Percentiles rank a stretch among this genome's conserved stretches.
Evolutionary conservation across 768 basidiomycete genomes (phyloP).

Genomic region (Phylloporus sp.): DNA sequence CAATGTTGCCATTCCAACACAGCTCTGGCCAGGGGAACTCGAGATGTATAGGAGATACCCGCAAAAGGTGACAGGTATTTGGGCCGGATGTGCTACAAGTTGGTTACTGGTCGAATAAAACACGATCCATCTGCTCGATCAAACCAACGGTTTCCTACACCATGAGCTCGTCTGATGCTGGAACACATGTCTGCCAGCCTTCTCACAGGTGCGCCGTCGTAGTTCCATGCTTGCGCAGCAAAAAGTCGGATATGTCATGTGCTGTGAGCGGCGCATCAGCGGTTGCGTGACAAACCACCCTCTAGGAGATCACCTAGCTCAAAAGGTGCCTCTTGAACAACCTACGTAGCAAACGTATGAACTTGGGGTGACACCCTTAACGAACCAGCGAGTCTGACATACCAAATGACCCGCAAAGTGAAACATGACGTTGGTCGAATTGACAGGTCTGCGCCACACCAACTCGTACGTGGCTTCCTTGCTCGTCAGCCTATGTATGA

Average conservation of each 20-base stretch:
- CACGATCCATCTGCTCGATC: no score
- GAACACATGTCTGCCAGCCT: neutral
- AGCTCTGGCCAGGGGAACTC: conserved; percentile 46
- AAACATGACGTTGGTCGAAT: conserved; percentile 30
- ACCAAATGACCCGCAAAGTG: conserved; percentile 29
- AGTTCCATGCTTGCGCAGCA: conserved; percentile 12
- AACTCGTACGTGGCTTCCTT: conserved; percentile 10
- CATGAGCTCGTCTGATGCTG: no score
- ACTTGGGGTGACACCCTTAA: neutral
- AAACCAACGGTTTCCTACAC: no score
- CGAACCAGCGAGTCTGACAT: conserved; percentile 1
- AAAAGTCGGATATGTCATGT: conserved; percentile 24
- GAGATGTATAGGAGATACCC: conserved; percentile 5
- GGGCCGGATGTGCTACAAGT: conserved; percentile 34
- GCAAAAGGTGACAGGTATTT: conserved; percentile 17
- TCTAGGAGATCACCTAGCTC: conserved; percentile 22
- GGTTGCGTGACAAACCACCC: neutral
- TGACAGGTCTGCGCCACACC: conserved; percentile 30
- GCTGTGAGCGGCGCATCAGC: conserved; percentile 9
- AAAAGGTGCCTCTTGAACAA: conserved; percentile 26
- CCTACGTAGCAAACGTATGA: conserved; percentile 8
- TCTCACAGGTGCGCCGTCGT: conserved; percentile 5
- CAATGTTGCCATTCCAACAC: conserved; percentile 48
- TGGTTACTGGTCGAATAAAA: conserved; percentile 29
- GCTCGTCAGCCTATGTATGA: conserved; percentile 10